Conservation (phyloP, 495 filamentous ascomycete genomes). For the Hypoxylon cercidicola region DNA sequence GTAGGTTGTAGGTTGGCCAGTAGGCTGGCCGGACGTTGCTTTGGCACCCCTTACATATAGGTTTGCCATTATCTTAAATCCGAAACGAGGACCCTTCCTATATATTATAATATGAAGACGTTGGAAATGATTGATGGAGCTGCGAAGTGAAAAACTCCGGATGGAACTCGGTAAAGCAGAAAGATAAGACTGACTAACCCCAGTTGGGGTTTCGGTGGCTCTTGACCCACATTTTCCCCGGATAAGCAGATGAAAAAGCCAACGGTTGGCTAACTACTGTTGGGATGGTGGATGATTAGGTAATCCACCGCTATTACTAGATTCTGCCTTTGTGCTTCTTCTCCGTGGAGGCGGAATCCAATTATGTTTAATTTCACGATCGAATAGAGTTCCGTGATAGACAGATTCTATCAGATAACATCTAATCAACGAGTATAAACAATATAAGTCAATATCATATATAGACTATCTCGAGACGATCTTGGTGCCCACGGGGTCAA, state of each 20-base stretch:
- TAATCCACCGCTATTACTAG: too few species aligned
- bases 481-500: too few species aligned
- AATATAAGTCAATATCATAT: neutral
- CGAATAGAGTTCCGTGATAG: slow-evolving; percentile 12
- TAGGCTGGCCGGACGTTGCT: neutral
- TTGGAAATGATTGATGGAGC: slow-evolving; percentile 16
- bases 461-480: neutral
- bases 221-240: slow-evolving; percentile 17
- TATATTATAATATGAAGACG: neutral
- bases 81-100: slow-evolving; percentile 3
- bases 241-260: slow-evolving; percentile 23
- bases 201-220: neutral
- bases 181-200: slow-evolving; percentile 18
- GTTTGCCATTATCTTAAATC: slow-evolving; percentile 1
- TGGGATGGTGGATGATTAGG: too few species aligned
- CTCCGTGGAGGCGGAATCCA: slow-evolving; percentile 26
- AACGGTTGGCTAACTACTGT: too few species aligned
- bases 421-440: too few species aligned
- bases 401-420: too few species aligned
- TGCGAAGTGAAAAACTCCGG: slow-evolving; percentile 24
- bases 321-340: too few species aligned
- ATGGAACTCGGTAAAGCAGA: slow-evolving; percentile 3
- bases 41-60: neutral
- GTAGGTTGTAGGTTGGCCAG: too few species aligned
- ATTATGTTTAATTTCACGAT: slow-evolving; percentile 26